Base-by-base conservation (phyloP, 1,284 basidiomycete genomes). In the Tylopilus sp. region DNA sequence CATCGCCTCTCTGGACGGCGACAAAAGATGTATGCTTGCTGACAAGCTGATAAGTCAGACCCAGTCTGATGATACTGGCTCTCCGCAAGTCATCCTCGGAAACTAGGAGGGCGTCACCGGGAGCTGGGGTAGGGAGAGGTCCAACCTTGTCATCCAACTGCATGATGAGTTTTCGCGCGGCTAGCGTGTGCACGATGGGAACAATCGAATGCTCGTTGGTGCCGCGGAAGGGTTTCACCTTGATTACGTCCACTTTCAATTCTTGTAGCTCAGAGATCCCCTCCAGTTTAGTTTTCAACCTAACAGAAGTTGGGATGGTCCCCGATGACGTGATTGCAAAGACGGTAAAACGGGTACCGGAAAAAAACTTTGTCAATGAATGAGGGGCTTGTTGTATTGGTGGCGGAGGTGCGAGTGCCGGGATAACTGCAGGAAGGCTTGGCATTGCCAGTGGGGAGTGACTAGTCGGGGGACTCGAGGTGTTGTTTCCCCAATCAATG, bases 1-100 rank as follows among this genome's bases (percentile, higher is more conserved):
- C 63, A 1, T 48, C 43, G 17, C 60, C 62, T 17, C 30, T 33
- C 31, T 77, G 74, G 3, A 78, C 67, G 3, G 78, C 82, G 26
- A 85, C 66, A 52, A 84, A 83, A 0, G 79, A 80, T 0, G 80
- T 82, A 53, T 77, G 65, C 44, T 62, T 59, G 61, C 75, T 82
- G 0, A 69, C 73, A 29, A 84, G 69, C 52, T 77, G 74, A 57
- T 82, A 82, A 18, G 61, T 64, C 50, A 72, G 65, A 2, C 79
- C 81, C 4, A 83, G 66, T 14, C 70, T 64, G 21, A 80, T 56
- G 36, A 81, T 75, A 1, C 70, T 69, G 5, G 74, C 73, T 58
- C 68, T 77, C 17, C 66, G 66, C 24, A 72, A 59, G 20, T 73
- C 69, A 0, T 69, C 67, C 0, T 64, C 58, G 1, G 68, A 55